Evolutionary conservation across 371 early-diverging fungal genomes (phyloP), one percentile per base, ranked within the genome.

Genomic region (Smittium mucronatum): DNA sequence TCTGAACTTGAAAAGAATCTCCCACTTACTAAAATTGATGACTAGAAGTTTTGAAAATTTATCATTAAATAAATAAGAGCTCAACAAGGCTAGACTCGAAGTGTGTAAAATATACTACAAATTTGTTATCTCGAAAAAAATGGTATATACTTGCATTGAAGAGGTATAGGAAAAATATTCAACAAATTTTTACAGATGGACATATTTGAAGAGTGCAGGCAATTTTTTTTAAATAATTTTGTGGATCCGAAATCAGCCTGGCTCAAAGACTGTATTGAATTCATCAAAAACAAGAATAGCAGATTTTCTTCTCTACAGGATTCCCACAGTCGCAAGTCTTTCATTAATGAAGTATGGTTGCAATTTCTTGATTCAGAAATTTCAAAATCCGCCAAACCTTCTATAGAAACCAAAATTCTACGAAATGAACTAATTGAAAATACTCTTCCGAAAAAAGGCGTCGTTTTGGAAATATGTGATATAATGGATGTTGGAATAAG

Each of bases 401-500:
- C 63, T 15, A 33, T 33, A 61, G n/a, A 11, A 61, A 61, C 16
- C 11, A 61, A 61, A 11, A 26, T 15, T 33, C 5, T 15, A 11
- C 29, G 11, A 11, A 61, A 11, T 33, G 63, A 26, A 26, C 26
- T 61, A 30, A 33, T 11, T 11, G 11, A 28, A 11, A 5, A 5
- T n/a, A 30, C 63, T 16, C 16, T 61, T 11, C 63, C 63, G 5
- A 5, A 61, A 61, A n/a, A 28, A 11, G 63, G 63, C 33, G 63
- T 33, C 16, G 33, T 65, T n/a, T n/a, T 65, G n/a, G 32, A 65
- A 36, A 65, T 65, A n/a, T 34, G 32, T 34, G 65, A 65, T 65
- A 65, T 65, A 32, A n/a, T 25, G 5, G 65, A 65, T 65, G 65
- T 65, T 34, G 65, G 65, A 15, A 34, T 65, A 2, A 65, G 65